Conservation (phyloP, 23 red algal genomes). For the Gracilaria domingensis region DNA sequence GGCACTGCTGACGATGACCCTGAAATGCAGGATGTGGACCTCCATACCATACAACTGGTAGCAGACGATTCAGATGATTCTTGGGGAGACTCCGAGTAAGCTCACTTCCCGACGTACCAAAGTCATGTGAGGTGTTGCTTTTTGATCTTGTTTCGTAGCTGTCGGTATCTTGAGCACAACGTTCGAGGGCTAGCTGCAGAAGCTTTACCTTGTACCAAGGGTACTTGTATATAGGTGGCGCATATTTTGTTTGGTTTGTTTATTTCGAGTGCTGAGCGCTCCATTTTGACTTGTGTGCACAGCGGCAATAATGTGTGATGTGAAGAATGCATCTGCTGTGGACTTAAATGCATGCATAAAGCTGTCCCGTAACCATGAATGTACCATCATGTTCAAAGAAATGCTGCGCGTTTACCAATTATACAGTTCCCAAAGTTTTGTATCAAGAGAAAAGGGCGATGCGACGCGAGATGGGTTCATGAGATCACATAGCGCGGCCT, state of each 20-base stretch:
- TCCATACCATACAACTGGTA: background rate
- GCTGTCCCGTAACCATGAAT: conserved; percentile 1
- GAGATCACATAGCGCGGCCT: conserved; percentile 4
- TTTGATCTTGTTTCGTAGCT: conserved; percentile 20
- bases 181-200: too few species aligned
- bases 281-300: background rate
- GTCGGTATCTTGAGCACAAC: too few species aligned
- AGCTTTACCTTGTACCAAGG: background rate
- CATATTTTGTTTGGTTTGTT: background rate
- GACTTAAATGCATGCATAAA: background rate
- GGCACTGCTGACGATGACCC: conserved; percentile 13
- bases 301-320: background rate
- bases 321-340: background rate
- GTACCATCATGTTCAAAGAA: background rate
- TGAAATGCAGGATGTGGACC: background rate
- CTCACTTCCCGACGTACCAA: background rate
- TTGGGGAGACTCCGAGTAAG: conserved; percentile 26
- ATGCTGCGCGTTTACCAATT: conserved; percentile 11
- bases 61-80: conserved; percentile 27
- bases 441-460: background rate
- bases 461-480: background rate
- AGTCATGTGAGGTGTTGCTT: background rate
- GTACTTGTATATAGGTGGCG: background rate
- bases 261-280: background rate
- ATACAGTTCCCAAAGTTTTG: background rate